These are phyloP conservation scores for Candida golubevii DNA, from an alignment of 805 yeast genomes.

Conservation along the genomic window DNA sequence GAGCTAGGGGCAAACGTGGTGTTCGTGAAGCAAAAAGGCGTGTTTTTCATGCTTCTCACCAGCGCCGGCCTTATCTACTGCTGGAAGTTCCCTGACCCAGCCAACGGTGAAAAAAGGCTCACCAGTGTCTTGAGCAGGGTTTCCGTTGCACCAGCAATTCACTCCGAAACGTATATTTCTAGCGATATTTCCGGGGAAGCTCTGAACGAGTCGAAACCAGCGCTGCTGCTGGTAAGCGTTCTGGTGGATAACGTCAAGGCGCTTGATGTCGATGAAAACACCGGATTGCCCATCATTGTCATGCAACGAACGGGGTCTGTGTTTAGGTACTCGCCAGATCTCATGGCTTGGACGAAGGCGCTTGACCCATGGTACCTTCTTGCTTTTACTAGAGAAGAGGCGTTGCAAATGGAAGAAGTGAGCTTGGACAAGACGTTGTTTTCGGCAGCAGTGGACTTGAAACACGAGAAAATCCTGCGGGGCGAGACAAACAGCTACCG, in stretches of 20 bases:
- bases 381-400: conserved; percentile 10
- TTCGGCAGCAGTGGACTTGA: conserved; percentile 1
- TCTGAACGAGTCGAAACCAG: background rate
- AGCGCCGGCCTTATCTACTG: conserved; percentile 46
- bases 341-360: conserved; percentile 45
- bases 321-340: conserved; percentile 37
- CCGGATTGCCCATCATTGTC: conserved; percentile 42
- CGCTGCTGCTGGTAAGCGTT: background rate
- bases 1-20: conserved; percentile 50
- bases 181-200: background rate
- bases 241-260: conserved; percentile 10
- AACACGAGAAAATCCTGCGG: conserved; percentile 6
- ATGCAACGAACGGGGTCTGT: conserved; percentile 33
- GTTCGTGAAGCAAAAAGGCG: conserved; percentile 30
- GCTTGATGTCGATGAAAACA: conserved; percentile 30
- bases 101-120: conserved; percentile 14
- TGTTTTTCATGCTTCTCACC: conserved; percentile 42
- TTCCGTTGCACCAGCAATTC: conserved; percentile 52
- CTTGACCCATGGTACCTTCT: conserved; percentile 43
- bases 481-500: conserved; percentile 11
- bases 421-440: background rate
- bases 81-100: conserved; percentile 40
- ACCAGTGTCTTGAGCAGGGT: conserved; percentile 37
- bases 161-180: conserved; percentile 22
- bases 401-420: background rate